Evolutionary conservation across 257 asterid species (phyloP).

Genomic region (Leptodermis oblonga): DNA sequence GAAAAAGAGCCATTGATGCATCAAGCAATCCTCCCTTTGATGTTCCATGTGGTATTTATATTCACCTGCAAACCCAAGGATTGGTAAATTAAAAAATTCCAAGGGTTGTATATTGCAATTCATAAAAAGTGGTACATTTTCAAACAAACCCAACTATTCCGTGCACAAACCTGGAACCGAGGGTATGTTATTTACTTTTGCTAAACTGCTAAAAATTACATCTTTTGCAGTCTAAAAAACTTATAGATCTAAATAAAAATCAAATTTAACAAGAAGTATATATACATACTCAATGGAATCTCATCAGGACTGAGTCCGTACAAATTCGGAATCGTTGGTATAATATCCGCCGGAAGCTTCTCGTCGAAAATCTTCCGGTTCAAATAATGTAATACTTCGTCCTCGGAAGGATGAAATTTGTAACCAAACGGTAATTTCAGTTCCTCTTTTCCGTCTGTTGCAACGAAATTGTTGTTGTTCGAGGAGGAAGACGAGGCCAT

Average conservation of each 20-base stretch:
- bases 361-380: too few relatives aligned
- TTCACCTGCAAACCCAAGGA: not conserved
- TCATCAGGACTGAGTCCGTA: not conserved
- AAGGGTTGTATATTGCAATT: too few relatives aligned
- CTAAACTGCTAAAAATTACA: too few relatives aligned
- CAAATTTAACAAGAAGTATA: too few relatives aligned
- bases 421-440: not conserved
- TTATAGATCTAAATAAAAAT: too few relatives aligned
- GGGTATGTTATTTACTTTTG: too few relatives aligned
- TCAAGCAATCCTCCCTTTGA: not conserved
- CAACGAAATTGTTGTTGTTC: not conserved
- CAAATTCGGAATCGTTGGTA: not conserved
- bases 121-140: too few relatives aligned
- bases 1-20: not conserved
- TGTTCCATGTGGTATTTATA: not conserved
- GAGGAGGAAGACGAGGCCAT: too few relatives aligned
- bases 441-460: not conserved
- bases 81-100: too few relatives aligned
- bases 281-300: not conserved
- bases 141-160: too few relatives aligned
- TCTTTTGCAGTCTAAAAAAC: too few relatives aligned
- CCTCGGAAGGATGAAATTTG: not conserved
- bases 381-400: not conserved
- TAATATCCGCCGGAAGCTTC: not conserved
- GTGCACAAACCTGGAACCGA: too few relatives aligned